Conservation (phyloP, 2,329 filamentous ascomycete genomes). For the Pyrenochaeta sp. region DNA sequence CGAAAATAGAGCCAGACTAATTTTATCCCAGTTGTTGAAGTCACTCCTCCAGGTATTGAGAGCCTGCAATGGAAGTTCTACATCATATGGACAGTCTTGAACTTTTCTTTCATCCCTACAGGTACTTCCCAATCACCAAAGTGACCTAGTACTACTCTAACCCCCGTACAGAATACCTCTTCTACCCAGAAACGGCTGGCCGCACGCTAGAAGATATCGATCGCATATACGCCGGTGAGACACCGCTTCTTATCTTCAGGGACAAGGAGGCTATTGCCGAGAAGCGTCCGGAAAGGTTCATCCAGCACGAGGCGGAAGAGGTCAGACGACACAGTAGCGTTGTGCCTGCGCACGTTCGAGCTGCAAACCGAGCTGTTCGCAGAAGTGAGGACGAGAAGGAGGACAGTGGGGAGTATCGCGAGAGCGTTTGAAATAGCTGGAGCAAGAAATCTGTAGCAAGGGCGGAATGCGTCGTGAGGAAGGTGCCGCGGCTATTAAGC, state of each 20-base stretch:
- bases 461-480: constrained; percentile 44
- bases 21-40: constrained; percentile 30
- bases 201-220: constrained; percentile 44
- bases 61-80: constrained; percentile 54
- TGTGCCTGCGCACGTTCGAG: constrained; percentile 19
- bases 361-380: constrained; percentile 14
- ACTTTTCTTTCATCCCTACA: constrained; percentile 58
- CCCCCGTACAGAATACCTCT: constrained; percentile 33
- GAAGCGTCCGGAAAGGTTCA: constrained; percentile 57
- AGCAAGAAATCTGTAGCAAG: constrained; percentile 28
- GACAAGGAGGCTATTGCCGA: constrained; percentile 58
- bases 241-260: constrained; percentile 54
- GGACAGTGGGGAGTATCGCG: background rate
- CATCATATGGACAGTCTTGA: constrained; percentile 57
- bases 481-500: constrained; percentile 46
- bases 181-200: constrained; percentile 41
- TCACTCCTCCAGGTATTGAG: constrained; percentile 56
- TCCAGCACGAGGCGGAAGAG: constrained; percentile 53
- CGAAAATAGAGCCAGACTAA: background rate
- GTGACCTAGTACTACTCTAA: background rate
- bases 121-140: constrained; percentile 10
- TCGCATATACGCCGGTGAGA: constrained; percentile 32
- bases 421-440: constrained; percentile 2
- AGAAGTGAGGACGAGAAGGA: constrained; percentile 5
- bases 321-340: constrained; percentile 33